Conservation (phyloP, 768 basidiomycete species). For the Mycena olivaceomarginata region DNA sequence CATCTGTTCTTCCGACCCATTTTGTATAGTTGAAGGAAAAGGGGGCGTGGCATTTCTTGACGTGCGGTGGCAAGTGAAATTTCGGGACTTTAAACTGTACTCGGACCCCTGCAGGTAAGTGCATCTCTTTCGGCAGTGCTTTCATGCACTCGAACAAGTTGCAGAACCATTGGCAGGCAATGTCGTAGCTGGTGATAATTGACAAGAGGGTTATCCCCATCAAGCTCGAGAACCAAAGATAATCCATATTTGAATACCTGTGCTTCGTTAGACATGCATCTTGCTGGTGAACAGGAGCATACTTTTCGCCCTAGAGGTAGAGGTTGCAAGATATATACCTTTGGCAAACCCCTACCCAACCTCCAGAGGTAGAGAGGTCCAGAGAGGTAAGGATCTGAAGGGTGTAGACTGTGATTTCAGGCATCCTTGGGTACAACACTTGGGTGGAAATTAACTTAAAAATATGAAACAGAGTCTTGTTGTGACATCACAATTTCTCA, state of each 20-base stretch:
- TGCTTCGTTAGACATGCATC: too few species aligned
- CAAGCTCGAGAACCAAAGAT: conserved; percentile 36
- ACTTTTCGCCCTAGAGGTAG: conserved; percentile 46
- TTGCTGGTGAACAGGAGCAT: background rate
- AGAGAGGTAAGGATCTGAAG: too few species aligned
- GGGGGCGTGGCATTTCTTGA: conserved; percentile 39
- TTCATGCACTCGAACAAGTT: conserved; percentile 40
- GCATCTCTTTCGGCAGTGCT: conserved; percentile 26
- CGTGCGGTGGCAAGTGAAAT: conserved; percentile 41
- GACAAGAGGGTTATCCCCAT: conserved; percentile 3
- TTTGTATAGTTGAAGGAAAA: conserved; percentile 21
- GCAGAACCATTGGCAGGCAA: conserved; percentile 3
- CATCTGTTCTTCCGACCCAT: conserved; percentile 45
- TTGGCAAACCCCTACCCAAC: too few species aligned
- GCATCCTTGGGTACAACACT: too few species aligned
- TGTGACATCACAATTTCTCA: too few species aligned
- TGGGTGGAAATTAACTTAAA: too few species aligned
- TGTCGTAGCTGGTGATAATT: conserved; percentile 47
- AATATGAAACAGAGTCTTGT: too few species aligned
- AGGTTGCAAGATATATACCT: too few species aligned
- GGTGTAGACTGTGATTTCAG: too few species aligned
- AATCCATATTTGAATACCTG: conserved; percentile 20
- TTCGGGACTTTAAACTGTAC: conserved; percentile 49
- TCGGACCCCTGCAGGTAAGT: background rate
- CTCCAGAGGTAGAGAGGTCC: too few species aligned